Base-by-base conservation (phyloP, 768 basidiomycete species). In the Rhizopogon vulgaris region DNA sequence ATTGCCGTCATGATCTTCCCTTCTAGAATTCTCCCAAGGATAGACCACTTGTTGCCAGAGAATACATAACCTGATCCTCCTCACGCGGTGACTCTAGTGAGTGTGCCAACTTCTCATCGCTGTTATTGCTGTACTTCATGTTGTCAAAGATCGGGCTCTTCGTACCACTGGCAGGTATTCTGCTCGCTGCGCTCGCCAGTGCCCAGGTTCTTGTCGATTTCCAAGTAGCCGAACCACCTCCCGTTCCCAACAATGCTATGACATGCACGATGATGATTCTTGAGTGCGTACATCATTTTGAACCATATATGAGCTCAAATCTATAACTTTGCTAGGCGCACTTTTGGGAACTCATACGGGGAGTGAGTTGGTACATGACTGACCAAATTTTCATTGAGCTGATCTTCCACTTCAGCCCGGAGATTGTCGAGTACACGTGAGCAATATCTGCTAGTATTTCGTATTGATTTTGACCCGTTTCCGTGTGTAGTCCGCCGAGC, bases 341-440 rank as follows among this genome's bases (percentile, higher is more conserved):
- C 84, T 50, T 89, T 87, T 60, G 87, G 80, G 3, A 79, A 76
- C 62, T 88, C 87, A 2, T 88, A 80, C 55, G 85, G 83, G 59
- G 53, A 71, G 86, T 87, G 60, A 63, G 78, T 71, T 36, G 37
- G 14, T 27, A 22, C 14, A 15, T 41, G 12, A 34, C 2, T 3
- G 15, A 39, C 15, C 24, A 32, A 28, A 30, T 25, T 36, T 11
- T n/a, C 28, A 36, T 14, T 39, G 14, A 18, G 14, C 50, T 25
- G 39, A 36, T 48, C 14, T 22, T 34, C 36, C 18, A 40, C 24
- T 50, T 40, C 47, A 87, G 85, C 42, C 73, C 83, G 10, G 85
- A 85, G 63, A 70, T 85, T 11, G 83, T 85, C 4, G 72, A 83
- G 52, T 80, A 78, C 55, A 71, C 67, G 86, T 85, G 60, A 55